Conservation (phyloP, 768 basidiomycete genomes). For the Mycena galericulata region DNA sequence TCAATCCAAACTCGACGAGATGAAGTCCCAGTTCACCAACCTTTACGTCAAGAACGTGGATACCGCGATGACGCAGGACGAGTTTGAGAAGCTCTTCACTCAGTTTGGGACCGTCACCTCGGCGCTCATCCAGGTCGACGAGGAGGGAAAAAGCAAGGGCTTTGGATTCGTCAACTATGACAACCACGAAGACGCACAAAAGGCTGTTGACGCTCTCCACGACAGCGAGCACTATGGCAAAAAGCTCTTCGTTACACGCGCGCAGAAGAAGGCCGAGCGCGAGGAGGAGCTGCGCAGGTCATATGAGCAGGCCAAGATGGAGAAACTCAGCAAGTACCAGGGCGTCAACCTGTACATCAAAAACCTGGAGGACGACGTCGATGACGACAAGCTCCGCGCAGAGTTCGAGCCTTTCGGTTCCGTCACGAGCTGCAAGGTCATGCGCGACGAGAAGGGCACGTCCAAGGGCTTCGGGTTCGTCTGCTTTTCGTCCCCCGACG, state of each 20-base stretch:
- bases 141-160: constrained; percentile 93
- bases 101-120: constrained; percentile 89
- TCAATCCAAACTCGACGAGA: constrained; percentile 98
- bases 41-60: constrained; percentile 98
- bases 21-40: constrained; percentile 98
- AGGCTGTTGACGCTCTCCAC: constrained; percentile 90
- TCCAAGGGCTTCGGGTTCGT: constrained; percentile 99
- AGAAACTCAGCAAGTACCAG: constrained; percentile 97
- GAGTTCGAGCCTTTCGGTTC: constrained; percentile 98
- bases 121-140: constrained; percentile 85
- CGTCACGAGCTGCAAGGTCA: constrained; percentile 99
- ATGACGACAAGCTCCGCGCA: constrained; percentile 95
- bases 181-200: constrained; percentile 90
- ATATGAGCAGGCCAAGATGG: constrained; percentile 96
- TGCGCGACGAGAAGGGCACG: constrained; percentile 94
- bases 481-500: constrained; percentile 98
- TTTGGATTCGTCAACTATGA: constrained; percentile 99
- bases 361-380: constrained; percentile 98
- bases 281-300: constrained; percentile 95
- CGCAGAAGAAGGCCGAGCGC: constrained; percentile 98
- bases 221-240: constrained; percentile 87
- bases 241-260: constrained; percentile 95
- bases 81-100: constrained; percentile 86
- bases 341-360: constrained; percentile 99
- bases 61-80: constrained; percentile 82